Base-by-base conservation (phyloP, 345 rosid genomes). In the Kernera saxatilis region DNA sequence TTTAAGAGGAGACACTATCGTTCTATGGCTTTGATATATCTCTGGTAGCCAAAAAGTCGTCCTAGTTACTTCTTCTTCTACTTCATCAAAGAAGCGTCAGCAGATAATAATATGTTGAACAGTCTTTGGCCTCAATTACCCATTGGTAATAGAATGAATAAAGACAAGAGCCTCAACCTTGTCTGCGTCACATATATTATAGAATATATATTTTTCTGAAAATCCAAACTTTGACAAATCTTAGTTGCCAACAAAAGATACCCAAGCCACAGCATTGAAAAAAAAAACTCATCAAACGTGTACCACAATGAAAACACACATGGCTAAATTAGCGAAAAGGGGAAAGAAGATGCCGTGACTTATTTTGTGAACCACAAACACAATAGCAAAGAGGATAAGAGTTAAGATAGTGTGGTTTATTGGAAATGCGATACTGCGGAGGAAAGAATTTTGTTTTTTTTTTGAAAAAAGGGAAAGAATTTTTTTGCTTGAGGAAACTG, bases 61-160 rank as follows among this genome's bases (percentile, higher is more conserved):
- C 61, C 17, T 63, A 6, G 26, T 30, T 69, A 33, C 60, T 33
- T 52, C 49, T 58, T 35, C 69, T 46, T 35, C 23, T 51, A 29
- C 65, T 56, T 37, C 79, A 52, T 27, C 46, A 32, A 37, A 30
- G 39, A 63, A 64, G 66, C 60, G 54, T 76, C 75, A 64, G 71
- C 75, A 64, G n/a, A 63, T 25, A 55, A 63, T 25, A 55, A 61
- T 55, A 64, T 55, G 70, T 70, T 76, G 66, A 76, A 63, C 71
- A 54, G 67, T 70, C 51, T 37, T 46, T 76, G 71, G 71, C 65
- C 44, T 61, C 32, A 35, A 54, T 61, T 43, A 60, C 69, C 78
- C 52, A 27, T 63, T 46, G 23, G 46, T 51, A 57, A 51, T 69
- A 43, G 39, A 45, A 53, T 25, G 60, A 46, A 69, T 69, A 61